Base-by-base conservation (phyloP, 1,284 basidiomycete genomes). In the Ganoderma lucidum region DNA sequence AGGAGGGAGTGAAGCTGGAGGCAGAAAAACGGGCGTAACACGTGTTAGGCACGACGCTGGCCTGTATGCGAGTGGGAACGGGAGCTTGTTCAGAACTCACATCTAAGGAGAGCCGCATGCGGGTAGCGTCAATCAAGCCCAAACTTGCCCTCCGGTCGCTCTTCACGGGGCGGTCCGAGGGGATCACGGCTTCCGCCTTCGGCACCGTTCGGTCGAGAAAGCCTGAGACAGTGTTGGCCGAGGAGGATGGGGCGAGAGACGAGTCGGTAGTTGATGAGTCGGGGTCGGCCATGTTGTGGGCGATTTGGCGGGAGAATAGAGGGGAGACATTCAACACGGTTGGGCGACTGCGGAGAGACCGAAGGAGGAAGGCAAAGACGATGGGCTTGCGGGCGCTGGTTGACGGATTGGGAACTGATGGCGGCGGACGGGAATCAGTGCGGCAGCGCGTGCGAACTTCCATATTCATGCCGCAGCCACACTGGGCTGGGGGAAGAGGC, bases 21-120 rank as follows among this genome's bases (percentile, higher is more conserved):
- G 72, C 70, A 62, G 62, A 75, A 76, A 75, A 75, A 68, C 72
- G 71, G 70, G 73, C 69, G 63, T 67, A 78, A 80, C 80, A 81
- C 80, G 80, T 81, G 80, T 79, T 78, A 80, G 80, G 78, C 77
- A 81, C 80, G 75, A 71, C 70, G 63, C 62, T 71, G 71, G 70
- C 60, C 63, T 73, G 72, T 73, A 74, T 70, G 65, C 68, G 74
- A 71, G 75, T 67, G 73, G 71, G 73, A 67, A 71, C 44, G 69
- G 64, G 69, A 61, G 75, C 72, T 72, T 73, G 74, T 66, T 70
- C 64, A 45, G 70, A 69, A 75, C 79, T 76, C 76, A 80, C 79
- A 71, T 80, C 79, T 71, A 76, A 74, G 72, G 77, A 75, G 66
- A 79, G 74, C 74, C 77, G 75, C 74, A 79, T 78, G 76, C 79